Conservation (phyloP, 2,329 filamentous ascomycete genomes). For the Ophiocordyceps sinensis region DNA sequence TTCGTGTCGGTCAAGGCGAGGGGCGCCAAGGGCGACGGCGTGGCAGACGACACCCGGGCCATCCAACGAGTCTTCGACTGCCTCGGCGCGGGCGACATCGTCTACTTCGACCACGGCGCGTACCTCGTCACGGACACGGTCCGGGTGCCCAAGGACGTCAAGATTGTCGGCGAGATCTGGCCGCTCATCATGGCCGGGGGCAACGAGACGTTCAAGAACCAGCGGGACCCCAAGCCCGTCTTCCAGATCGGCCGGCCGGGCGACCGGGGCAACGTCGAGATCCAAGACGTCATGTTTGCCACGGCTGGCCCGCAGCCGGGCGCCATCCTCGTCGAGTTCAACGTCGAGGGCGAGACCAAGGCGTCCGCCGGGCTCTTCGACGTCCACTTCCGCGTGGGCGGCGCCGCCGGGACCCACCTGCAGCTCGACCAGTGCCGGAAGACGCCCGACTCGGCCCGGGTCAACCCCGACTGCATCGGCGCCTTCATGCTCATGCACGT, state of each 20-base stretch:
- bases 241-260: slow-evolving; percentile 71
- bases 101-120: slow-evolving; percentile 64
- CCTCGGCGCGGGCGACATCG: slow-evolving; percentile 46
- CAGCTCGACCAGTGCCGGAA: slow-evolving; percentile 70
- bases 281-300: slow-evolving; percentile 75
- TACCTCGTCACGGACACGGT: slow-evolving; percentile 59
- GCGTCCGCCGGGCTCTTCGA: slow-evolving; percentile 80
- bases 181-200: slow-evolving; percentile 78
- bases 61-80: slow-evolving; percentile 67
- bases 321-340: slow-evolving; percentile 86
- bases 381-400: slow-evolving; percentile 87
- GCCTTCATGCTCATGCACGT: slow-evolving; percentile 58
- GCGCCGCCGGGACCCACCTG: slow-evolving; percentile 68
- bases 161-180: slow-evolving; percentile 86
- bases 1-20: slow-evolving; percentile 74
- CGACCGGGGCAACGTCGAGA: slow-evolving; percentile 69
- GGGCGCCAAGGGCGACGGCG: slow-evolving; percentile 79
- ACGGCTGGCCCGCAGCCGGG: slow-evolving; percentile 73
- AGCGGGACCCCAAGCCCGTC: slow-evolving; percentile 64
- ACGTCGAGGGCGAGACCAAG: slow-evolving; percentile 53
- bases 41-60: slow-evolving; percentile 72
- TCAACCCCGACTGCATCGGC: slow-evolving; percentile 56
- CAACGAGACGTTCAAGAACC: slow-evolving; percentile 52
- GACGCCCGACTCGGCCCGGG: slow-evolving; percentile 44
- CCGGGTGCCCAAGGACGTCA: slow-evolving; percentile 62